Percentiles rank a stretch among this genome's conserved stretches.
phyloP scores from a whole-genome alignment of 2,329 filamentous ascomycete species.

The Ceratocystis colombiana region DNA sequence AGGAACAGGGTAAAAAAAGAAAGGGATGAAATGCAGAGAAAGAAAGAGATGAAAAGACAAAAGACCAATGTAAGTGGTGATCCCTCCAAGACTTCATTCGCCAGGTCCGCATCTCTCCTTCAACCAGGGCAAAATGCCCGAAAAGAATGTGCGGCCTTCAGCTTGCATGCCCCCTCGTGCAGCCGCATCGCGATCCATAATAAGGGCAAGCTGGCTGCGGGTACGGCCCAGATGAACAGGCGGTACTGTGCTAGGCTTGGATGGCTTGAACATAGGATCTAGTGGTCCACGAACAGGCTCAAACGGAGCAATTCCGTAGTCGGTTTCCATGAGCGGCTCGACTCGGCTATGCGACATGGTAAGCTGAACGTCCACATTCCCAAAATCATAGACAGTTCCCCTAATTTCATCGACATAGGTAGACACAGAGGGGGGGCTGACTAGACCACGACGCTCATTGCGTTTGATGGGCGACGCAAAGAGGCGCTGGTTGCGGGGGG shows the following conservation, averaged over 20 bases:
- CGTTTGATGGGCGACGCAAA: slow-evolving; percentile 21
- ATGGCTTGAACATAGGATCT: slow-evolving; percentile 40
- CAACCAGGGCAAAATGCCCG: slow-evolving; percentile 17
- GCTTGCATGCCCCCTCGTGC: slow-evolving; percentile 10
- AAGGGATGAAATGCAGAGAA: background rate
- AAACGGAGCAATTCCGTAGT: slow-evolving; percentile 29
- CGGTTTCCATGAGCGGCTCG: slow-evolving; percentile 25
- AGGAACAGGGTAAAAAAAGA: background rate
- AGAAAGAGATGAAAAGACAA: background rate
- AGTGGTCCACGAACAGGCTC: slow-evolving; percentile 30
- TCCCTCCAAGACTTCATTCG: background rate
- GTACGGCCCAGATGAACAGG: slow-evolving; percentile 45
- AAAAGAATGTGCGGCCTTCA: slow-evolving; percentile 15
- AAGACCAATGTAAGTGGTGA: background rate
- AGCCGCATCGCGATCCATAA: slow-evolving; percentile 45
- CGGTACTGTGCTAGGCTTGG: slow-evolving; percentile 39
- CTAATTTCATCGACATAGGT: slow-evolving; percentile 37
- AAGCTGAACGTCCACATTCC: slow-evolving; percentile 29
- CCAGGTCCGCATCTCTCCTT: background rate
- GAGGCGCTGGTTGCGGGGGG: slow-evolving; percentile 12
- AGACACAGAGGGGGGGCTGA: slow-evolving; percentile 25
- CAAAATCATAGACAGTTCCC: slow-evolving; percentile 38
- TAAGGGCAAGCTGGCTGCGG: slow-evolving; percentile 50
- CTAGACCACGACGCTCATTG: background rate
- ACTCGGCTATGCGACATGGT: slow-evolving; percentile 19